Percentiles rank a stretch among this genome's conserved stretches.
Conservation (phyloP, 1,139 yeast species). For the Nakaseomyces nivariensis region DNA sequence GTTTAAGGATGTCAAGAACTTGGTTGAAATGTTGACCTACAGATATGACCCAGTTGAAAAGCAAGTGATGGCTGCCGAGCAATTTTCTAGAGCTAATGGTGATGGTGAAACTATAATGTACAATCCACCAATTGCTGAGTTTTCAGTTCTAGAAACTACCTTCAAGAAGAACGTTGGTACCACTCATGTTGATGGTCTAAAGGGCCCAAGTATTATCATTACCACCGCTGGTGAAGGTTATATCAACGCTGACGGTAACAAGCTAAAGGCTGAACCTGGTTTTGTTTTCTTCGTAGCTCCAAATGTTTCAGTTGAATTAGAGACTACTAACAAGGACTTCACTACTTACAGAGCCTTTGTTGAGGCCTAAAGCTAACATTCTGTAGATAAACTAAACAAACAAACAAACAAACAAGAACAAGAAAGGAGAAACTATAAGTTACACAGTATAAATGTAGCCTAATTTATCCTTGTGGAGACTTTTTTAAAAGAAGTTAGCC, state of each 20-base stretch:
- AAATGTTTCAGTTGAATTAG: conserved; percentile 50
- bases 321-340: conserved; percentile 44
- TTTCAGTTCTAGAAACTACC: conserved; percentile 76
- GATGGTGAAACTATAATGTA: conserved; percentile 59
- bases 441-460: too few species aligned
- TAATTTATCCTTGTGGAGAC: too few species aligned
- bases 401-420: too few species aligned
- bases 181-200: conserved; percentile 45
- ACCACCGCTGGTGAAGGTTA: conserved; percentile 73
- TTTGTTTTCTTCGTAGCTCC: conserved; percentile 82
- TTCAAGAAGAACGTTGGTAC: conserved; percentile 38
- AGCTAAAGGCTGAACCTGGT: conserved; percentile 50
- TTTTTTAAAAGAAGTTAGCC: too few species aligned
- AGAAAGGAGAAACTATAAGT: too few species aligned
- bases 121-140: conserved; percentile 96
- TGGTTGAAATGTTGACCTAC: conserved; percentile 87
- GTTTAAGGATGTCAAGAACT: conserved; percentile 84
- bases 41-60: conserved; percentile 80
- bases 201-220: conserved; percentile 85
- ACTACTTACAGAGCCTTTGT: conserved; percentile 83
- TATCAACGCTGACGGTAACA: conserved; percentile 36
- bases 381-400: neutral
- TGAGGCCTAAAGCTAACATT: conserved; percentile 32
- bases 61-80: conserved; percentile 73
- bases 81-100: conserved; percentile 57